Conservation (phyloP, 768 basidiomycete species). For the Flagelloscypha sp. region DNA sequence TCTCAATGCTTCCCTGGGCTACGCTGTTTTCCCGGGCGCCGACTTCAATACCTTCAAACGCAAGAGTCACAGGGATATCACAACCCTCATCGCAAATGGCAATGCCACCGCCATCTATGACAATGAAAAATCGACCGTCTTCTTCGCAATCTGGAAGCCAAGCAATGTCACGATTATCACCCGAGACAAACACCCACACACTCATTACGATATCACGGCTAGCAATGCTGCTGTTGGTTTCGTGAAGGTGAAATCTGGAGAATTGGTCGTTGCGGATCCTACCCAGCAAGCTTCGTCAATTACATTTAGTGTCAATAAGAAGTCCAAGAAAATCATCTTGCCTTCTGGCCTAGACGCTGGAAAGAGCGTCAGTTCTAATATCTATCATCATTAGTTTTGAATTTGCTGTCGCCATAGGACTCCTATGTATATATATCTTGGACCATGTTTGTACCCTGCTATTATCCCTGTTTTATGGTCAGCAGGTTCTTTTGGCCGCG, state of each 20-base stretch:
- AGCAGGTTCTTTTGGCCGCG: no score
- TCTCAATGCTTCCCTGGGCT: constrained; percentile 31
- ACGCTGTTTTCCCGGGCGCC: constrained; percentile 50
- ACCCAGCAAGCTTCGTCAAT: constrained; percentile 20
- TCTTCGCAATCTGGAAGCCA: no score
- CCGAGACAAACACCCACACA: no score
- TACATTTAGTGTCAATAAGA: constrained; percentile 20
- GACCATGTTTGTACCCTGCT: no score
- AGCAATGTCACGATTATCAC: no score
- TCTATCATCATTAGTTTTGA: no score
- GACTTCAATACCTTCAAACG: constrained; percentile 15
- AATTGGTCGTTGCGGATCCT: constrained; percentile 20
- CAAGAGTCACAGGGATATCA: constrained; percentile 25
- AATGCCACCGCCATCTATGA: constrained; percentile 39
- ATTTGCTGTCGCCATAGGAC: no score
- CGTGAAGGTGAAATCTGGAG: no score
- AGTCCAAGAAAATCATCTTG: constrained; percentile 8
- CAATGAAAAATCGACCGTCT: constrained; percentile 24
- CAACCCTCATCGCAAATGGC: constrained; percentile 24
- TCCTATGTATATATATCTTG: no score
- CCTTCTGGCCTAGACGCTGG: constrained; percentile 22
- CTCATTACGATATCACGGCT: no score
- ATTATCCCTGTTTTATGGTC: no score
- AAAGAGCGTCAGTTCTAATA: constrained; percentile 19
- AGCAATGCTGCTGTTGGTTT: no score